Conservation (phyloP, 345 rosid genomes). For the Psidium friedrichsthalianum region DNA sequence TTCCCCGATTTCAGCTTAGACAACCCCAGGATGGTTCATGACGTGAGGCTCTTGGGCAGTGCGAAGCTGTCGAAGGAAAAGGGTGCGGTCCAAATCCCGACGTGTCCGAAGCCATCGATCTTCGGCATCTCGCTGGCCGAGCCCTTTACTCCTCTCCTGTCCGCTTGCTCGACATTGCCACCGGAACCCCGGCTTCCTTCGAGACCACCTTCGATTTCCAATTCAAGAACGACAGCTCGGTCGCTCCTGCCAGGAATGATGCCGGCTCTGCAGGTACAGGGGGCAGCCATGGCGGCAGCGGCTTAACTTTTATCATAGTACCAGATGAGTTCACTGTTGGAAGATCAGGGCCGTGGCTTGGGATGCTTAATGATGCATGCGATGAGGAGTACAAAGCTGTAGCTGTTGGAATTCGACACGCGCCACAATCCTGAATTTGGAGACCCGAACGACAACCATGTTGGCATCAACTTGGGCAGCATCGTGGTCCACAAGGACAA, state of each 20-base stretch:
- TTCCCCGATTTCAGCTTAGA: conserved; percentile 26
- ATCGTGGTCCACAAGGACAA: conserved; percentile 18
- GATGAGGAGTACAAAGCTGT: conserved; percentile 35
- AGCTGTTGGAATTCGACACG: conserved; percentile 35
- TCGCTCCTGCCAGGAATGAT: not conserved
- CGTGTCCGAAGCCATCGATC: conserved; percentile 13
- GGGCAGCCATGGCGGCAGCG: conserved; percentile 23
- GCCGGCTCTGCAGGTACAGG: not conserved
- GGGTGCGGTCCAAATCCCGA: conserved; percentile 22
- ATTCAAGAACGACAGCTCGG: conserved; percentile 13
- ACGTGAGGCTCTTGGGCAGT: conserved; percentile 26
- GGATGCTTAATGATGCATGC: conserved; percentile 48
- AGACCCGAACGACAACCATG: conserved; percentile 42
- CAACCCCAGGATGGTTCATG: conserved; percentile 12
- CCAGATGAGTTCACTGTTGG: conserved; percentile 49
- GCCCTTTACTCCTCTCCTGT: conserved; percentile 30
- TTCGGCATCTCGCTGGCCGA: conserved; percentile 35
- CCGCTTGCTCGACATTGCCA: conserved; percentile 27
- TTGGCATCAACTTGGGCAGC: conserved; percentile 42
- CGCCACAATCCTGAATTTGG: conserved; percentile 29
- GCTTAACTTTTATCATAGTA: conserved; percentile 36
- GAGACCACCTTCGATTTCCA: conserved; percentile 34
- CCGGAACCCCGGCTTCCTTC: conserved; percentile 24
- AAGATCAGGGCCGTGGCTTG: conserved; percentile 44
- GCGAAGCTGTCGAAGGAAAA: conserved; percentile 21